phyloP scores from a whole-genome alignment of 2,329 filamentous ascomycete genomes.

The Fusarium torulosum region DNA sequence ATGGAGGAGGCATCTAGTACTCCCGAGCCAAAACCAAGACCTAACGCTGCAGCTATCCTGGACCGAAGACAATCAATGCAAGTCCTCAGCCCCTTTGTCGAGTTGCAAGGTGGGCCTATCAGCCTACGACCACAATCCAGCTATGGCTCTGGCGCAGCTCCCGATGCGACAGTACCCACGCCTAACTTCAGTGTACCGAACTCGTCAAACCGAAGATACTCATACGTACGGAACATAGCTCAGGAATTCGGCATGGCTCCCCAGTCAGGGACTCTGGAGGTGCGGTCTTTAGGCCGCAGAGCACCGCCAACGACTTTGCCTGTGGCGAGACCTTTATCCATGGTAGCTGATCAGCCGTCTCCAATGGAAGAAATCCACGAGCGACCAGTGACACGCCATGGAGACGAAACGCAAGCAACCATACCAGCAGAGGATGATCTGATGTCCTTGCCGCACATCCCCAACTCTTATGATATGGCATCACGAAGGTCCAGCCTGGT shows the following conservation, averaged over 20 bases:
- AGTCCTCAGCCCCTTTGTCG: conserved; percentile 58
- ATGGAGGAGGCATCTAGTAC: conserved; percentile 42
- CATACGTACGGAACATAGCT: conserved; percentile 52
- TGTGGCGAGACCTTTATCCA: conserved; percentile 65
- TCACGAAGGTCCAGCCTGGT: conserved; percentile 45
- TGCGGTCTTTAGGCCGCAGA: conserved; percentile 41
- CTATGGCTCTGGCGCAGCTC: conserved; percentile 24
- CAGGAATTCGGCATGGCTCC: conserved; percentile 35
- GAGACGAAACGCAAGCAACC: conserved; percentile 37
- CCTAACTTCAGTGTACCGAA: conserved; percentile 69
- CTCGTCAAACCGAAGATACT: conserved; percentile 60
- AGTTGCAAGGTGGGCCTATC: conserved; percentile 52
- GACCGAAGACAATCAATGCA: conserved; percentile 67
- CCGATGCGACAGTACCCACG: conserved; percentile 46
- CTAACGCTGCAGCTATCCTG: conserved; percentile 65
- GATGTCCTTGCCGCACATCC: conserved; percentile 29
- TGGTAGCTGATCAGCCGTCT: conserved; percentile 67
- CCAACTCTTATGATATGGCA: conserved; percentile 30
- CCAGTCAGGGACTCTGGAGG: conserved; percentile 35
- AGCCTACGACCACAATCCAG: conserved; percentile 43
- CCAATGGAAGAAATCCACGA: conserved; percentile 48
- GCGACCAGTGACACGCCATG: conserved; percentile 50
- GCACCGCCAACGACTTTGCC: conserved; percentile 60
- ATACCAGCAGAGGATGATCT: conserved; percentile 31
- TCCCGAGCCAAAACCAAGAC: conserved; percentile 59